Conservation (phyloP, 139 green algal genomes). For the Tetratostichococcus sp. region DNA sequence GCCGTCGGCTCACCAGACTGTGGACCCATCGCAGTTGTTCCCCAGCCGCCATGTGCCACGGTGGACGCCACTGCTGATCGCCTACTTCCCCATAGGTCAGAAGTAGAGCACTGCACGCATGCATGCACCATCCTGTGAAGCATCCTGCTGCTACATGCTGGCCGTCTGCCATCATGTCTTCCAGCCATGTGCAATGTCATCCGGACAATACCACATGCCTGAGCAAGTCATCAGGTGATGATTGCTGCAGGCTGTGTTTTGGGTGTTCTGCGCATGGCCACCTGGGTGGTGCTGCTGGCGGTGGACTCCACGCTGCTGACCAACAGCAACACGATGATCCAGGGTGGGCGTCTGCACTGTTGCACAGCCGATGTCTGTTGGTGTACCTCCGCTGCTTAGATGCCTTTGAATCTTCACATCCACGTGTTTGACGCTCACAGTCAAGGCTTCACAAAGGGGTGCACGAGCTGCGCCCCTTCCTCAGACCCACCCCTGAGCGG, state of each 20-base stretch:
- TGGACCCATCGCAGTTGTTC: background rate
- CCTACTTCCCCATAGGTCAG: conserved; percentile 18
- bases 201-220: no score
- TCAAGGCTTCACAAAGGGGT: no score
- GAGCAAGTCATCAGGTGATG: no score
- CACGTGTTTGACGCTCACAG: no score
- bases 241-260: conserved; percentile 11
- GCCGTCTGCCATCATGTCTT: background rate
- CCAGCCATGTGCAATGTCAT: no score
- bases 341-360: background rate
- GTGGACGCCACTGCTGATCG: conserved; percentile 11
- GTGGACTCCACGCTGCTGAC: conserved; percentile 17
- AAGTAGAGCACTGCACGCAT: background rate
- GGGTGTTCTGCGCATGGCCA: conserved; percentile 10
- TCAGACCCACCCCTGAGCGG: no score
- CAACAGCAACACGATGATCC: conserved; percentile 16
- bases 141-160: background rate
- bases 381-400: background rate
- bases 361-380: background rate
- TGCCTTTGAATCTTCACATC: background rate
- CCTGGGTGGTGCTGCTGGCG: conserved; percentile 20
- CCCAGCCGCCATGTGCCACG: background rate
- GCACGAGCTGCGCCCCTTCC: no score
- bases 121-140: background rate
- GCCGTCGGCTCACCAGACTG: background rate